Base-by-base conservation (phyloP, 2,329 filamentous ascomycete genomes). In the Akanthomyces muscarius region DNA sequence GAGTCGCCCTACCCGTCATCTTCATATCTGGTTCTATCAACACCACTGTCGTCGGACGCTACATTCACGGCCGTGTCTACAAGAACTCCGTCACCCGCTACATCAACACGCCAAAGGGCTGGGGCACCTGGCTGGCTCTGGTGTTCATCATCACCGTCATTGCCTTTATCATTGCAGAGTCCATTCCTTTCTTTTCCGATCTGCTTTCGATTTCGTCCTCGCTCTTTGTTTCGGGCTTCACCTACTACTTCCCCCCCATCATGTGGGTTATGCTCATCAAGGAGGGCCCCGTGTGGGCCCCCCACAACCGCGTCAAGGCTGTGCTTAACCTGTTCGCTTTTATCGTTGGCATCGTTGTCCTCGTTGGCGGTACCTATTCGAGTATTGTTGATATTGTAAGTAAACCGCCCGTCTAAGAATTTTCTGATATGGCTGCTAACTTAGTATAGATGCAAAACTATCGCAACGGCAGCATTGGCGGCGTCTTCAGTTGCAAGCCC, bases 1-100 rank as follows among this genome's bases (percentile, higher is more conserved):
- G 87, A 33, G 74, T 91, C 65, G 89, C 87, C 0, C 78, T 89
- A 4, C 89, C 89, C 16, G 90, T 89, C 61, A 91, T 92, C 71
- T 82, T 91, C 68, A 86, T 92, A 65, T 88, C 89, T 0, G 89
- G 89, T 56, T 87, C 89, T 21, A 88, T 91, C 72, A 88, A 90
- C 75, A 80, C 78, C 42, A 80, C 77, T 1, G 78, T 81, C 13
- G 74, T 78, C 36, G 74, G 71, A 4, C 78, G 79, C 23, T 82
- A 81, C 64, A 71, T 82, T 65, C 78, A 81, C 68, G 78, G 75
- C 6, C 77, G 79, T 42, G 64, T 77, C n/a, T 81, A 74, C 70
- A 75, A 75, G 67, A 68, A 79, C 69, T 77, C 75, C 2, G 69
- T 81, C 63, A 74, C 74, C 62, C 76, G 76, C 61, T 81, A 74